These are phyloP conservation scores for Cymbopogon flexuosus DNA, from an alignment of 202 grass and related monocot species.

Conservation along the genomic window DNA sequence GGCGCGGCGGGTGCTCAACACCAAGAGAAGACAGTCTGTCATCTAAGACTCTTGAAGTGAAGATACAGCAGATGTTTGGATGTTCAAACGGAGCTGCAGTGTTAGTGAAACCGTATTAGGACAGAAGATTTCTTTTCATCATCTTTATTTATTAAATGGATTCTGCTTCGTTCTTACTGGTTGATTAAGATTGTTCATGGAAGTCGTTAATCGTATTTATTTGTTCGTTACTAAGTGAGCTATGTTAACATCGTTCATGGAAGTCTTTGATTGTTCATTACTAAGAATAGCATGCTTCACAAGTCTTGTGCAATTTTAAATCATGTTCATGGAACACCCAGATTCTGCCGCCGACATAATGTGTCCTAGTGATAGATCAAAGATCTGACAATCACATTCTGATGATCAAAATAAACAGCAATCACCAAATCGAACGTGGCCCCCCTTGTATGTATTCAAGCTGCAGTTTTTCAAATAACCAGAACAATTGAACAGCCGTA, in stretches of 20 bases:
- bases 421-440: not conserved
- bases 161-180: not conserved
- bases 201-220: conserved; percentile 17
- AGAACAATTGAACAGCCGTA: not conserved
- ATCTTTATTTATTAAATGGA: not conserved
- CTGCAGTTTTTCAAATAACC: no score
- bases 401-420: no score
- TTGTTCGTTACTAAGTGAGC: not conserved
- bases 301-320: not conserved
- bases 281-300: not conserved
- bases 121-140: not conserved
- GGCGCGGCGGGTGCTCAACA: conserved; percentile 39
- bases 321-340: not conserved
- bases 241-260: not conserved
- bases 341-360: not conserved
- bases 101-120: conserved; percentile 5
- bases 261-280: not conserved
- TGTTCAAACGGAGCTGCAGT: conserved; percentile 27
- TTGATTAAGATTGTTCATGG: not conserved
- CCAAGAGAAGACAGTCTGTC: conserved; percentile 53
- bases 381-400: not conserved
- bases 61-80: conserved; percentile 12
- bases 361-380: not conserved
- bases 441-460: not conserved
- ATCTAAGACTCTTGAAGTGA: conserved; percentile 19